phyloP scores from a whole-genome alignment of 176 grass and related monocot species.

The Carex cristatella region DNA sequence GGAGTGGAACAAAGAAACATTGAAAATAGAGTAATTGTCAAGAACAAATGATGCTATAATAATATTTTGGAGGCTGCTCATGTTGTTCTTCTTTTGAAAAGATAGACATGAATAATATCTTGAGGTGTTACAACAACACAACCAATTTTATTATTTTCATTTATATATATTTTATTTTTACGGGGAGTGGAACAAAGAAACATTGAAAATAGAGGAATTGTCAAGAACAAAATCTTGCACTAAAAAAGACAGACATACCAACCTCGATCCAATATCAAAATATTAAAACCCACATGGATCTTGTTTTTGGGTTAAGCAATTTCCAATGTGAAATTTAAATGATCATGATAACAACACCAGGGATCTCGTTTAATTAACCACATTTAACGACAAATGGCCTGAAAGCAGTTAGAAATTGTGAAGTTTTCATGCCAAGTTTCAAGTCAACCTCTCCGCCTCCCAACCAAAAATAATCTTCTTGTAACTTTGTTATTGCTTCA shows the following conservation, averaged over 20 bases:
- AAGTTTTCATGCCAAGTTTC: conserved; percentile 77
- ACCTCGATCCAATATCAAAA: conserved; percentile 53
- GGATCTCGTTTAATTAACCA: conserved; percentile 42
- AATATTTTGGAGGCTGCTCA: not conserved
- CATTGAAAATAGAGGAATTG: conserved; percentile 26
- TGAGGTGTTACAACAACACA: not conserved
- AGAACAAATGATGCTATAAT: not conserved
- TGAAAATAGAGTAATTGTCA: conserved; percentile 16
- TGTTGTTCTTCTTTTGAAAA: not conserved
- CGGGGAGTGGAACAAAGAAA: conserved; percentile 20
- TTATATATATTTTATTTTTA: not conserved
- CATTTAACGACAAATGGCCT: conserved; percentile 86
- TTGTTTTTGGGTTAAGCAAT: not conserved
- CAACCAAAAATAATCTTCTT: conserved; percentile 86
- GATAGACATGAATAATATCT: not conserved
- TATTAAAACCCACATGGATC: conserved; percentile 1
- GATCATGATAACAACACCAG: not conserved
- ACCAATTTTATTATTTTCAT: not conserved
- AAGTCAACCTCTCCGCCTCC: conserved; percentile 90
- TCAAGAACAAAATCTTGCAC: conserved; percentile 34
- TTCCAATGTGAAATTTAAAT: conserved; percentile 9
- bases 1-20: conserved; percentile 28
- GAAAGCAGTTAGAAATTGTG: conserved; percentile 65
- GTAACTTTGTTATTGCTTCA: conserved; percentile 84
- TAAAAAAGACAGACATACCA: conserved; percentile 69